phyloP scores from a whole-genome alignment of 306 rosid species.

The Sindora glabra region DNA sequence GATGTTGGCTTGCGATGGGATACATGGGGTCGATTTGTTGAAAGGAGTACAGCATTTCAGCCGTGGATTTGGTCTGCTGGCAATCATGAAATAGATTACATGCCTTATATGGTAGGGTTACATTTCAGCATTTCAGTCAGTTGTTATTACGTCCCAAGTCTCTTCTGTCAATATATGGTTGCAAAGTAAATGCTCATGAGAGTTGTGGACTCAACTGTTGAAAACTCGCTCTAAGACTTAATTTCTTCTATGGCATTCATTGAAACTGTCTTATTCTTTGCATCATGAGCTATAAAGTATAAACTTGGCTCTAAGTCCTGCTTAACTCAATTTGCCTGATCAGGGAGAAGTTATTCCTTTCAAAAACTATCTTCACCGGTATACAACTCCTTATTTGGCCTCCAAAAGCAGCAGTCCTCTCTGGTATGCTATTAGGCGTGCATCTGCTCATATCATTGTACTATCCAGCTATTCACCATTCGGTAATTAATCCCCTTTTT shows the following conservation, averaged over 20 bases:
- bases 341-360: conserved; percentile 91
- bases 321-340: conserved; percentile 10
- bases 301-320: no score
- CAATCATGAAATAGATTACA: conserved; percentile 87
- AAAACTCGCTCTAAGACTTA: no score
- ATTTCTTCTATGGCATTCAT: no score
- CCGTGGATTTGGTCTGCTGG: conserved; percentile 93
- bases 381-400: conserved; percentile 68
- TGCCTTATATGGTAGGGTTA: conserved; percentile 75
- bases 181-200: no score
- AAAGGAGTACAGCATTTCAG: conserved; percentile 77
- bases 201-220: no score
- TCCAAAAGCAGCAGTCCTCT: conserved; percentile 84
- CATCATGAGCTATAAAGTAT: no score
- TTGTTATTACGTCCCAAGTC: no score
- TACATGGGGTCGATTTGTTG: conserved; percentile 78
- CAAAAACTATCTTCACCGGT: conserved; percentile 65
- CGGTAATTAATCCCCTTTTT: no score
- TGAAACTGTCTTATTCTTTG: no score
- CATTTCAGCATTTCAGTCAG: not conserved
- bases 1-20: conserved; percentile 95
- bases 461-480: conserved; percentile 86
- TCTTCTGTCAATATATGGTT: no score
- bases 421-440: conserved; percentile 94
- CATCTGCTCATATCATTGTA: conserved; percentile 92